Conservation (phyloP, 495 filamentous ascomycete species). For the Penicillium canescens region DNA sequence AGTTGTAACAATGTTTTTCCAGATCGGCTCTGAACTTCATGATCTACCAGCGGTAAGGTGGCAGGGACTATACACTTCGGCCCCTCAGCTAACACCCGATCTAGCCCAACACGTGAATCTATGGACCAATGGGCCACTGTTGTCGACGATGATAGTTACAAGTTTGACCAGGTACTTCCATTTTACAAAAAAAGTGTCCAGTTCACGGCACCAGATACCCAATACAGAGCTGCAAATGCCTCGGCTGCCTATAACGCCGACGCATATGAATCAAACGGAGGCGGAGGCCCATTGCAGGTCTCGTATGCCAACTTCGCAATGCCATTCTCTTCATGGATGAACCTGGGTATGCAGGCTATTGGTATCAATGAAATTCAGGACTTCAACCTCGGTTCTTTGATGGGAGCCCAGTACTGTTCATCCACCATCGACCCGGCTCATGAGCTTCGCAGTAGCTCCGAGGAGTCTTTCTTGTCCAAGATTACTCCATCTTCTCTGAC, state of each 20-base stretch:
- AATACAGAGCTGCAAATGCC: conserved; percentile 36
- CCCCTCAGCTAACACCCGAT: background rate
- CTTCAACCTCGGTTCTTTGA: conserved; percentile 43
- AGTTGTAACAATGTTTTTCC: background rate
- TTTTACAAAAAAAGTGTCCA: conserved; percentile 53
- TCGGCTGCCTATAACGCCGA: conserved; percentile 42
- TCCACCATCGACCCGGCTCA: conserved; percentile 37
- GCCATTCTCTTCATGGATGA: conserved; percentile 44
- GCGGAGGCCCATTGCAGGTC: conserved; percentile 50
- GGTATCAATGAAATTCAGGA: conserved; percentile 34
- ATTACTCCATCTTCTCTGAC: conserved; percentile 2
- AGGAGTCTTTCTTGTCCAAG: conserved; percentile 33
- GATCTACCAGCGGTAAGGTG: conserved; percentile 38
- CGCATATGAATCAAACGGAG: conserved; percentile 29
- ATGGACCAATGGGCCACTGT: conserved; percentile 56
- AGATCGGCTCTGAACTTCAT: conserved; percentile 52
- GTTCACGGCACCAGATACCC: conserved; percentile 53
- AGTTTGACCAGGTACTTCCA: conserved; percentile 51
- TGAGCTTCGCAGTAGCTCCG: conserved; percentile 38
- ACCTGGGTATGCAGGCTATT: conserved; percentile 34
- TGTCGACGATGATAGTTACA: conserved; percentile 57
- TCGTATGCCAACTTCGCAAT: conserved; percentile 50
- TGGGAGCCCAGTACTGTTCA: conserved; percentile 39
- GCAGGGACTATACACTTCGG: background rate
- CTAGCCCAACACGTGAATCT: conserved; percentile 38